phyloP scores from a whole-genome alignment of 2,329 filamentous ascomycete species.

The Pseudogymnoascus sp. region DNA sequence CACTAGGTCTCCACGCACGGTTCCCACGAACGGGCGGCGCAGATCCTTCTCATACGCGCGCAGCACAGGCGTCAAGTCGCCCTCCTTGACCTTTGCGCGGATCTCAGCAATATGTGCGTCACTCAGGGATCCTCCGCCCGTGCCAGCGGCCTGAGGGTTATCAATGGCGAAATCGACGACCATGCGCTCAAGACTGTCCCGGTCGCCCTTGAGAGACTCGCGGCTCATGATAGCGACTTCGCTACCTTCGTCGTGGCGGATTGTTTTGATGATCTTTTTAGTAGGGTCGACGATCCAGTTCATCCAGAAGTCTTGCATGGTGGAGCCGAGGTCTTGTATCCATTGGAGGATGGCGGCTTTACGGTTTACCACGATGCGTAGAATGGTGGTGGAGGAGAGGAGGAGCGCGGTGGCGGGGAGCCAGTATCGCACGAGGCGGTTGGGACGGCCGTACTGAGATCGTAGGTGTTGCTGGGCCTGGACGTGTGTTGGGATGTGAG shows the following conservation, averaged over 20 bases:
- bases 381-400: slow-evolving; percentile 77
- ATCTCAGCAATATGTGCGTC: slow-evolving; percentile 67
- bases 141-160: slow-evolving; percentile 54
- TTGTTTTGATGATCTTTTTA: slow-evolving; percentile 77
- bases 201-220: slow-evolving; percentile 80
- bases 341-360: slow-evolving; percentile 71
- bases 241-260: slow-evolving; percentile 83
- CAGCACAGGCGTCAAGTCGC: slow-evolving; percentile 86
- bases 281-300: slow-evolving; percentile 92
- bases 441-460: slow-evolving; percentile 63
- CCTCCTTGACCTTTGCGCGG: slow-evolving; percentile 72
- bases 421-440: slow-evolving; percentile 76
- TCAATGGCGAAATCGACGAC: slow-evolving; percentile 91
- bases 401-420: slow-evolving; percentile 62
- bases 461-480: slow-evolving; percentile 47
- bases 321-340: slow-evolving; percentile 70
- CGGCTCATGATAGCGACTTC: slow-evolving; percentile 97
- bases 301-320: slow-evolving; percentile 80
- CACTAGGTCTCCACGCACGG: slow-evolving; percentile 76
- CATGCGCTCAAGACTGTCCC: slow-evolving; percentile 91
- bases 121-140: slow-evolving; percentile 42
- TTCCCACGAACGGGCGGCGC: slow-evolving; percentile 69
- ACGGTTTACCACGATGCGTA: slow-evolving; percentile 66
- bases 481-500: slow-evolving; percentile 60
- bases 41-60: slow-evolving; percentile 87